Percentiles rank a stretch among this genome's conserved stretches.
Evolutionary conservation across 345 rosid species (phyloP).

Genomic region (Fremontodendron californicum): DNA sequence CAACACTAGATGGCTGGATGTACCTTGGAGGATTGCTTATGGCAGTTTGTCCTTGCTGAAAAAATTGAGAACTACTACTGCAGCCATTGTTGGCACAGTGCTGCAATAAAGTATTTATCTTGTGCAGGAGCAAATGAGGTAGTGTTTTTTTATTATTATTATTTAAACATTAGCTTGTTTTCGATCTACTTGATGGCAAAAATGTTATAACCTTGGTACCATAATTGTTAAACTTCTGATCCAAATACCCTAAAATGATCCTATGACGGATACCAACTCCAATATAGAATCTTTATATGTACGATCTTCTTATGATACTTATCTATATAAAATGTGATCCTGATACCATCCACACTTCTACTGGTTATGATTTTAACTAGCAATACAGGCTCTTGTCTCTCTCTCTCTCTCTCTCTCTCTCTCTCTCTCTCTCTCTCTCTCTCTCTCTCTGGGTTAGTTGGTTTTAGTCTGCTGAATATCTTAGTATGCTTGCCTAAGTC

Average conservation of each 20-base stretch:
- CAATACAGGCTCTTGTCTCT: not conserved
- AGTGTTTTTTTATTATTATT: not conserved
- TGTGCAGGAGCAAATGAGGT: conserved; percentile 51
- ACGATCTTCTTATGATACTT: not conserved
- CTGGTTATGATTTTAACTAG: not conserved
- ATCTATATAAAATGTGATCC: not conserved
- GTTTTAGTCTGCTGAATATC: not conserved
- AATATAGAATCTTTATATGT: not conserved
- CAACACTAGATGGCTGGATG: conserved; percentile 49
- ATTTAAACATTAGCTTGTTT: not conserved
- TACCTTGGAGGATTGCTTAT: conserved; percentile 65
- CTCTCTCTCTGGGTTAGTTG: too few species aligned
- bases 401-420: not conserved
- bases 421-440: too few species aligned
- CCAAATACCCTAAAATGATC: not conserved
- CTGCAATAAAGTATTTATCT: conserved; percentile 57
- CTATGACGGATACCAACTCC: not conserved
- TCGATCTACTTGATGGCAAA: not conserved
- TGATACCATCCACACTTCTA: not conserved
- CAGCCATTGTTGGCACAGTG: conserved; percentile 77
- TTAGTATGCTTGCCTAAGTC: not conserved
- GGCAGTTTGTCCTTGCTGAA: conserved; percentile 55
- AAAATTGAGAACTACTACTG: conserved; percentile 68
- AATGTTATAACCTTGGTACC: not conserved
- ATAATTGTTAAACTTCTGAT: not conserved